These are phyloP conservation scores for Zygoascus sp. DNA, from an alignment of 1,139 yeast genomes.

Conservation along the genomic window DNA sequence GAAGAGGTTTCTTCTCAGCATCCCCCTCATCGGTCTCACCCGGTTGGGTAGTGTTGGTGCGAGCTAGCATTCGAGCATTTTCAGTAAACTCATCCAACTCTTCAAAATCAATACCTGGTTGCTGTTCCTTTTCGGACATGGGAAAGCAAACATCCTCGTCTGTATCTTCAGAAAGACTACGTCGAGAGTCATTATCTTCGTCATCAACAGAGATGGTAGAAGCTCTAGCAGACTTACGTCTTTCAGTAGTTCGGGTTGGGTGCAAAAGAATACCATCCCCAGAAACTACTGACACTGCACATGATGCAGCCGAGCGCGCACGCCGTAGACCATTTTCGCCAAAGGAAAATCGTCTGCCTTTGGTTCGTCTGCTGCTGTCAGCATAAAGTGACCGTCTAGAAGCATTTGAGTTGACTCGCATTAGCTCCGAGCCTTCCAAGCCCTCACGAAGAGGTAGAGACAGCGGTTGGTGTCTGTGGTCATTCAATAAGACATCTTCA, in stretches of 20 bases:
- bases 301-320: slow-evolving; percentile 21
- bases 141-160: slow-evolving; percentile 99
- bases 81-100: slow-evolving; percentile 38
- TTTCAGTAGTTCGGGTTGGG: slow-evolving; percentile 10
- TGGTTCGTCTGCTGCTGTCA: neutral
- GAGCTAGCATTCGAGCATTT: slow-evolving; percentile 12
- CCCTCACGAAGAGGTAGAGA: slow-evolving; percentile 27
- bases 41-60: slow-evolving; percentile 1
- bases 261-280: slow-evolving; percentile 22
- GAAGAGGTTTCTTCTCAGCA: slow-evolving; percentile 2
- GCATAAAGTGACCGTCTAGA: neutral
- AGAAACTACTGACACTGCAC: slow-evolving; percentile 26
- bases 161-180: slow-evolving; percentile 41
- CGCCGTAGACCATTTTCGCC: slow-evolving; percentile 11
- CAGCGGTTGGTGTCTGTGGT: slow-evolving; percentile 33
- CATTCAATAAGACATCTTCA: slow-evolving; percentile 23
- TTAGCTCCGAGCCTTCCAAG: slow-evolving; percentile 9
- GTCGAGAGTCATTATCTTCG: slow-evolving; percentile 27
- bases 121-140: slow-evolving; percentile 53
- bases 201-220: slow-evolving; percentile 22
- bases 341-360: neutral
- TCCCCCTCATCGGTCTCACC: neutral
- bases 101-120: slow-evolving; percentile 35
- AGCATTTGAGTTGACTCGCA: neutral
- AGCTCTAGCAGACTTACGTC: slow-evolving; percentile 21